Conservation (phyloP, 2,329 filamentous ascomycete species). For the Beauveria asiatica region DNA sequence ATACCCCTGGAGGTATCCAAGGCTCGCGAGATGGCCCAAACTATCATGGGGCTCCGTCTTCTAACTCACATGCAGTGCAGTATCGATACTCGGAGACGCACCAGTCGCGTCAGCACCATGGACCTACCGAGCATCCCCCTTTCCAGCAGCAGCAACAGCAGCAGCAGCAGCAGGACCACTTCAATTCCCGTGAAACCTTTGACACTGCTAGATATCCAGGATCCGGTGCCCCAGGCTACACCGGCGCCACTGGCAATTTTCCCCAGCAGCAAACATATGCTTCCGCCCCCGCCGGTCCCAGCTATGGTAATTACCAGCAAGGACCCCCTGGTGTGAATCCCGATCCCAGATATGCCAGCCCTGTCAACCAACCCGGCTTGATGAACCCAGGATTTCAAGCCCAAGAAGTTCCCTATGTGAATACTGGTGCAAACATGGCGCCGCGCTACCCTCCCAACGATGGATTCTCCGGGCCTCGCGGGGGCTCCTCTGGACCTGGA, state of each 20-base stretch:
- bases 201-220: constrained; percentile 43
- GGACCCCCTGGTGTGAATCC: constrained; percentile 22
- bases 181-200: constrained; percentile 30
- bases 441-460: constrained; percentile 23
- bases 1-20: constrained; percentile 49
- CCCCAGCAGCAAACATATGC: constrained; percentile 19
- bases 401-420: constrained; percentile 27
- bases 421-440: constrained; percentile 27
- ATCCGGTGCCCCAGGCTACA: constrained; percentile 41
- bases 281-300: constrained; percentile 22
- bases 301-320: constrained; percentile 19
- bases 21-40: constrained; percentile 41
- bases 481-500: constrained; percentile 21
- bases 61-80: constrained; percentile 52
- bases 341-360: constrained; percentile 25
- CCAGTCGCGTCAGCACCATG: constrained; percentile 39
- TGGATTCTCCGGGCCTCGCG: constrained; percentile 23
- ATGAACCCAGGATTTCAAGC: constrained; percentile 25
- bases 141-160: constrained; percentile 13
- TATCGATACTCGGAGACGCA: constrained; percentile 48
- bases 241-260: constrained; percentile 33
- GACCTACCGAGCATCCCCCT: constrained; percentile 33
- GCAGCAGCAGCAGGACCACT: constrained; percentile 25
- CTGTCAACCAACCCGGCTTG: constrained; percentile 20
- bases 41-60: constrained; percentile 39